phyloP scores from a whole-genome alignment of 176 grass and related monocot species.

The Cymbopogon citratus region DNA sequence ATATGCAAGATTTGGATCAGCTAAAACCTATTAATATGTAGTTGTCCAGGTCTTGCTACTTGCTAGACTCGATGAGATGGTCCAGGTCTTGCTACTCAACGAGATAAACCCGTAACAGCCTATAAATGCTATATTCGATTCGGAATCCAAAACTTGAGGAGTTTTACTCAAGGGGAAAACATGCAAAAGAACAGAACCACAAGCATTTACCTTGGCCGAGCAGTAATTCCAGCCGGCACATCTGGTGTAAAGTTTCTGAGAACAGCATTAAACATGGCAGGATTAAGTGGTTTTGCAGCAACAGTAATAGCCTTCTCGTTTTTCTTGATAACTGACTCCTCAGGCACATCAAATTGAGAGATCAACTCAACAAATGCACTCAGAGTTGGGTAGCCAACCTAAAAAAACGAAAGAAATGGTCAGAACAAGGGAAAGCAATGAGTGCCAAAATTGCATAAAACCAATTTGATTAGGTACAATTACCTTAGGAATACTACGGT shows the following conservation, averaged over 20 bases:
- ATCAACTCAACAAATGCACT: conserved; percentile 82
- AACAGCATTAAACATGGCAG: conserved; percentile 79
- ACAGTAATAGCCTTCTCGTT: conserved; percentile 44
- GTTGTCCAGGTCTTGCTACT: neutral
- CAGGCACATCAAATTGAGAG: conserved; percentile 65
- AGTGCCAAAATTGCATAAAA: no score
- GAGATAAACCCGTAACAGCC: neutral
- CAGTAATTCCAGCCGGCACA: conserved; percentile 58
- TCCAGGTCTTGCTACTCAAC: neutral
- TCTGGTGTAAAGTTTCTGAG: conserved; percentile 79
- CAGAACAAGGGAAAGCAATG: neutral
- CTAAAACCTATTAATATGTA: neutral
- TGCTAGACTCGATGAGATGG: conserved; percentile 1
- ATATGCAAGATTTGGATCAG: neutral
- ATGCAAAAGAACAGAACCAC: neutral
- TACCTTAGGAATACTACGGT: no score
- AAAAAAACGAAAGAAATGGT: conserved; percentile 26
- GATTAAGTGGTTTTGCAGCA: conserved; percentile 60
- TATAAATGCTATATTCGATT: neutral
- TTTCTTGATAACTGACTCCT: conserved; percentile 51
- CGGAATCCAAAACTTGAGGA: neutral
- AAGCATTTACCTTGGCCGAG: conserved; percentile 57
- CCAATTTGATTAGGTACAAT: no score
- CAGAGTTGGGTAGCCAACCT: conserved; percentile 76
- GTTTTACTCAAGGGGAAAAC: neutral